Base-by-base conservation (phyloP, 2,329 filamentous ascomycete genomes). In the Gaeumannomyces tritici region DNA sequence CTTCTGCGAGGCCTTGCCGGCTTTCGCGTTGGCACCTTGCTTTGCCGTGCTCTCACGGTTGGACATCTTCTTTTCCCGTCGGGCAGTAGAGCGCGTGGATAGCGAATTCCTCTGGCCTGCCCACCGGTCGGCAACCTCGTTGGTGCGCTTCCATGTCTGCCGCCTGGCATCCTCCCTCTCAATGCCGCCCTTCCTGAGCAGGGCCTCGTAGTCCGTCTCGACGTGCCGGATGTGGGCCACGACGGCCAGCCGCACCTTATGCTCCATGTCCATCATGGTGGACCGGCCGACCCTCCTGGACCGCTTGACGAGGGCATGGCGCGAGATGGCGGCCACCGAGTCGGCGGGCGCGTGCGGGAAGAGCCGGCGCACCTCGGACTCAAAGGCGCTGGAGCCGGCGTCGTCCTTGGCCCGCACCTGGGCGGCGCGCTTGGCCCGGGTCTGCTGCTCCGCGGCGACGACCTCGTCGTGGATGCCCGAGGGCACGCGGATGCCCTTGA, bases 261-360 rank as follows among this genome's bases (percentile, higher is more conserved):
- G 67, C 8, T 70, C 68, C 47, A 79, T 57, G 0, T 69, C 68
- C 7, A 80, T 67, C 57, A 65, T 76, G 2, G 69, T 69, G 1
- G 75, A 77, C 60, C 81, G 71, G 3, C 80, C 81, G 1, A 83
- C 80, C 12, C 80, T 72, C 2, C 79, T 69, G 55, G 74, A 79
- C 27, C 73, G 65, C 68, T 82, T 83, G 65, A 71, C 67, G 65
- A 80, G 75, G 0, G 80, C 73, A 55, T 76, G 75, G 55, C 65
- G 70, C 3, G 81, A 66, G 15, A 82, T 70, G 4, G 63, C 62
- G 0, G 71, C 66, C 13, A 75, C 65, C 4, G 74, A 73, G 0
- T 64, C 62, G 1, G 65, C 61, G 0, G 80, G 80, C 1, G 78
- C 74, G 0, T 67, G 65, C 0, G 78, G 76, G 63, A 79, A 83